Evolutionary conservation across 805 yeast species (phyloP).

Genomic region (Kodamaea lidongshanica): DNA sequence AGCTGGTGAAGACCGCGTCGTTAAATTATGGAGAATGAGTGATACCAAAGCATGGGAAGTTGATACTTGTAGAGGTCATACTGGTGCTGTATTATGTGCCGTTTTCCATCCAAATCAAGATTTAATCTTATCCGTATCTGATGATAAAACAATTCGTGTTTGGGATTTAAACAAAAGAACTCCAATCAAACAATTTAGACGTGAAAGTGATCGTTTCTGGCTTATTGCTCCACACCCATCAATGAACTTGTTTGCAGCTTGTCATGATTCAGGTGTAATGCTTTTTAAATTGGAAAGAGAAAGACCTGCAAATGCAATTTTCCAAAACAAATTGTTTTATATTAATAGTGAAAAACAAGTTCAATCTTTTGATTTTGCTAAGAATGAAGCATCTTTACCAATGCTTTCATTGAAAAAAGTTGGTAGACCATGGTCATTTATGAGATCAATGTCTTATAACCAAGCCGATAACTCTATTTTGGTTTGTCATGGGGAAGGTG

Average conservation of each 20-base stretch:
- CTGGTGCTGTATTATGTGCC: slow-evolving; percentile 84
- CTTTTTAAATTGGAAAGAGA: slow-evolving; percentile 96
- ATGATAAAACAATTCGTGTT: slow-evolving; percentile 91
- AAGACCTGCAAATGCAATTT: slow-evolving; percentile 80
- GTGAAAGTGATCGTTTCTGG: slow-evolving; percentile 96
- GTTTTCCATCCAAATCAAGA: slow-evolving; percentile 93
- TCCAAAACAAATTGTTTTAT: slow-evolving; percentile 68
- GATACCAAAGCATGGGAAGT: slow-evolving; percentile 99
- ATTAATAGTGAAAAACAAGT: slow-evolving; percentile 83
- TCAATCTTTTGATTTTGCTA: slow-evolving; percentile 66
- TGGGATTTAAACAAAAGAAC: slow-evolving; percentile 96
- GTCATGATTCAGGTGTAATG: slow-evolving; percentile 97
- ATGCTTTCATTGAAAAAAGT: slow-evolving; percentile 77
- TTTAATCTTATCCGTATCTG: slow-evolving; percentile 85
- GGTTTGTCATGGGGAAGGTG: slow-evolving; percentile 72
- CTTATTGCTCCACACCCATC: slow-evolving; percentile 80
- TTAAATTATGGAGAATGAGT: slow-evolving; percentile 95
- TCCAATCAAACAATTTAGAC: slow-evolving; percentile 87
- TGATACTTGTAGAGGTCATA: slow-evolving; percentile 96
- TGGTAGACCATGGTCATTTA: slow-evolving; percentile 81
- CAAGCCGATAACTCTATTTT: slow-evolving; percentile 86
- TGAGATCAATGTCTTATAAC: slow-evolving; percentile 80
- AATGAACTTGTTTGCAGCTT: slow-evolving; percentile 89
- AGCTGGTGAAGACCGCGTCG: slow-evolving; percentile 92
- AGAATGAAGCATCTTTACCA: slow-evolving; percentile 63